Evolutionary conservation across 331 rosid genomes (phyloP).

Genomic region (Spiraea crenata): DNA sequence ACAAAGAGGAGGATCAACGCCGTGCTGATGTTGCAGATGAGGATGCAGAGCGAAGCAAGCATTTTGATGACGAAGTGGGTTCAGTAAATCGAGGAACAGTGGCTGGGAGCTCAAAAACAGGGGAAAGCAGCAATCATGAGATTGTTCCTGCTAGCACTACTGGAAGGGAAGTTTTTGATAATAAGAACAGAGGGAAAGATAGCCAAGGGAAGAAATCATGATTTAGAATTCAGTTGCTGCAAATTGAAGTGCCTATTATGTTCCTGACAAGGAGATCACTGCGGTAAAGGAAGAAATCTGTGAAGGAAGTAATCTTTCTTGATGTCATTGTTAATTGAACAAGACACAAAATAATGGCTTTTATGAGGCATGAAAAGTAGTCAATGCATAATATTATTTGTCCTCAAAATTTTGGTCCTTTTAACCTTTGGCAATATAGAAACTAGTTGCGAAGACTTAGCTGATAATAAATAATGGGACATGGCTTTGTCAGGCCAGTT

Average conservation of each 20-base stretch:
- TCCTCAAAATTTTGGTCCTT: background rate
- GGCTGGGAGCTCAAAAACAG: slow-evolving; percentile 43
- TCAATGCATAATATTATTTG: background rate
- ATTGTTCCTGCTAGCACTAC: slow-evolving; percentile 7
- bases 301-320: background rate
- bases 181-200: slow-evolving; percentile 25
- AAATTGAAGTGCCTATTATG: background rate
- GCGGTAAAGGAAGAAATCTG: background rate
- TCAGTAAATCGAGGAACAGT: slow-evolving; percentile 30
- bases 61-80: slow-evolving; percentile 47
- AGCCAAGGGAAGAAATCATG: slow-evolving; percentile 8
- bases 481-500: too few species aligned
- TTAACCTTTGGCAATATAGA: background rate
- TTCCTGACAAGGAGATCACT: background rate
- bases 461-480: too few species aligned
- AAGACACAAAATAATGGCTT: background rate
- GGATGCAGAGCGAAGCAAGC: slow-evolving; percentile 36
- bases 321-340: background rate
- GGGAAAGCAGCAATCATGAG: slow-evolving; percentile 17
- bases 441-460: too few species aligned
- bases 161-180: slow-evolving; percentile 3
- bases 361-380: slow-evolving; percentile 6
- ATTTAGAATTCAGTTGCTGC: background rate
- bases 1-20: slow-evolving; percentile 37
- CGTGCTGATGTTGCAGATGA: slow-evolving; percentile 40